Conservation (phyloP, 192 early-diverging fungal species). For the Backusella psychrophila region DNA sequence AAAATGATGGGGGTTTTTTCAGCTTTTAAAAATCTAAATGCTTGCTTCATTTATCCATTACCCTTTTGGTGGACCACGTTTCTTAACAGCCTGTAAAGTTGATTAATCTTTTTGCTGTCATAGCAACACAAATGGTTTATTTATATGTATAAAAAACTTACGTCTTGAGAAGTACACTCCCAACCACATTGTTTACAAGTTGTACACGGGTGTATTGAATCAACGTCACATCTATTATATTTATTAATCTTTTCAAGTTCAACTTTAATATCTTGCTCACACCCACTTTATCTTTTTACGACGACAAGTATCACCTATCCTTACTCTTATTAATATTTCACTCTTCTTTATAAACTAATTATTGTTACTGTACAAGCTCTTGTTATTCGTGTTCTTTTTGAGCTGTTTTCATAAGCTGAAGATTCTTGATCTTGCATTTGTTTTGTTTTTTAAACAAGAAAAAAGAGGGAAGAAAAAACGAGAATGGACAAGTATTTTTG, state of each 20-base stretch:
- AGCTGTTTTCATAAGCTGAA: background rate
- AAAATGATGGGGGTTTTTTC: background rate
- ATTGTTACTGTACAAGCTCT: slow-evolving; percentile 22
- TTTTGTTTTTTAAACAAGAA: background rate
- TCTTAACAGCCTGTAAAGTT: slow-evolving; percentile 6
- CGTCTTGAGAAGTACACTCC: slow-evolving; percentile 36
- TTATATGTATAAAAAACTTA: background rate
- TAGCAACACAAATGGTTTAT: background rate
- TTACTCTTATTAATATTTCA: background rate
- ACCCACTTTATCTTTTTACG: slow-evolving; percentile 36
- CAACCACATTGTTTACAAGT: slow-evolving; percentile 34
- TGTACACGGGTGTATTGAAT: slow-evolving; percentile 20
- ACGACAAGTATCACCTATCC: slow-evolving; percentile 34
- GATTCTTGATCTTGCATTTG: background rate
- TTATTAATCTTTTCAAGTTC: background rate
- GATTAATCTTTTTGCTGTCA: background rate
- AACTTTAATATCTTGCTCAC: background rate
- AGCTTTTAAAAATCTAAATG: background rate
- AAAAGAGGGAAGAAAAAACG: background rate
- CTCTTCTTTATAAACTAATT: background rate
- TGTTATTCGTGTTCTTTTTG: slow-evolving; percentile 19
- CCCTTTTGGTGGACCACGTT: slow-evolving; percentile 37
- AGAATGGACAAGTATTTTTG: background rate
- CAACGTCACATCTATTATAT: slow-evolving; percentile 30
- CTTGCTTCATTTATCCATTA: background rate